Conservation (phyloP, 2,329 filamentous ascomycete genomes). For the Davidsoniella neocaledoniae region DNA sequence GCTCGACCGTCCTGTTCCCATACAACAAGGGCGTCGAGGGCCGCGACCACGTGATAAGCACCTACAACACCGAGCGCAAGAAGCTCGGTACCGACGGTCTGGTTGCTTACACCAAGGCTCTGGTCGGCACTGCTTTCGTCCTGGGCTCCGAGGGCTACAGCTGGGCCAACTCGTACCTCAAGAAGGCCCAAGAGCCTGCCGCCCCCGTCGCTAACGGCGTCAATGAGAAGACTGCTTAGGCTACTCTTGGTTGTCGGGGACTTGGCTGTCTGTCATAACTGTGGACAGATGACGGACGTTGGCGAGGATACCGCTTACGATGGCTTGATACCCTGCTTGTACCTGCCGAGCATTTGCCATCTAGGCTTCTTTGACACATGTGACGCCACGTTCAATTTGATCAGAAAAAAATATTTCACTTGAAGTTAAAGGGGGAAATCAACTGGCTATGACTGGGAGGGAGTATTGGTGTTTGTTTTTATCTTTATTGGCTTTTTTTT, state of each 20-base stretch:
- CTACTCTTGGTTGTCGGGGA: neutral
- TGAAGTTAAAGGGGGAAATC: neutral
- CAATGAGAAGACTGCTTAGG: slow-evolving; percentile 28
- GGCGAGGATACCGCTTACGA: neutral
- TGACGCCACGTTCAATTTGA: too few species aligned
- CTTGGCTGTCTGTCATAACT: neutral
- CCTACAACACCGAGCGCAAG: slow-evolving; percentile 43
- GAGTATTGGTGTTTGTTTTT: slow-evolving; percentile 7
- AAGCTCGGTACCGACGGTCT: slow-evolving; percentile 46
- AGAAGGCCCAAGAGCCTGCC: slow-evolving; percentile 36
- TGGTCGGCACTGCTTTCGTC: slow-evolving; percentile 49
- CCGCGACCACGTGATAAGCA: slow-evolving; percentile 41
- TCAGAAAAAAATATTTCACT: too few species aligned
- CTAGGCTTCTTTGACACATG: neutral
- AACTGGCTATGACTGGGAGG: neutral
- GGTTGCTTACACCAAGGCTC: slow-evolving; percentile 53
- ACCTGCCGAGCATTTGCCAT: slow-evolving; percentile 1
- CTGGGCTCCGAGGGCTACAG: slow-evolving; percentile 47
- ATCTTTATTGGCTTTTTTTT: slow-evolving; percentile 2
- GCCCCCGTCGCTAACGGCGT: slow-evolving; percentile 19
- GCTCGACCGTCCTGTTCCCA: slow-evolving; percentile 44
- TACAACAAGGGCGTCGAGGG: slow-evolving; percentile 43
- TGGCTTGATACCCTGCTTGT: slow-evolving; percentile 4
- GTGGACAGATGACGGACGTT: slow-evolving; percentile 17
- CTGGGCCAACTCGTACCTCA: slow-evolving; percentile 42